Base-by-base conservation (phyloP, 148 eudicot genomes). In the Dianthus caryophyllus region DNA sequence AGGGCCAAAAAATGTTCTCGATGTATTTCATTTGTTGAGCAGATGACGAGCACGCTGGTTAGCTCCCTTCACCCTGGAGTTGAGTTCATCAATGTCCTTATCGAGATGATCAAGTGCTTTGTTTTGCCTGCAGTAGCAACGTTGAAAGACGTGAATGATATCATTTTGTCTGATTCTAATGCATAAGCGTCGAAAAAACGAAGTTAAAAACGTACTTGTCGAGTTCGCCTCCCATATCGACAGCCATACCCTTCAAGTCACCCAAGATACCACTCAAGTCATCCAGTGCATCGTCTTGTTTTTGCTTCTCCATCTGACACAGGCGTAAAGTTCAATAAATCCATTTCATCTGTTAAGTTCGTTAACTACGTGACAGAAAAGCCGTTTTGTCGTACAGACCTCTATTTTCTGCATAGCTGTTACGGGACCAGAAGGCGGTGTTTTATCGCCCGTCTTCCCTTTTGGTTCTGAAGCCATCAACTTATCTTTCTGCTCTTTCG, bases 171-270 rank as follows among this genome's bases (percentile, higher is more conserved):
- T 11, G 62, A 58, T n/a, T n/a, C n/a, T n/a, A n/a, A n/a, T n/a
- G n/a, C n/a, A n/a, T n/a, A n/a, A n/a, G n/a, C n/a, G n/a, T n/a
- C n/a, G n/a, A 43, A 26, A n/a, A 55, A 16, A 47, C 20, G 11
- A 49, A 30, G 33, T n/a, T n/a, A n/a, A 18, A 50, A 73, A 83
- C 85, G 52, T 25, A 87, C 97, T 76, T 88, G 2, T 90, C 78
- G 36, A 88, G 94, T 82, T 92, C 97, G 72, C 81, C 27, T 71
- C 97, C 97, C 96, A 92, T 92, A 54, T 84, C 96, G 22, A 76
- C 64, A 27, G 96, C 97, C 97, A 92, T 89, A 10, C 97, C 96
- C 84, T 92, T 92, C 16, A 92, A 73, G 53, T 89, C 91, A 70
- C 96, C 97, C 74, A 92, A 73, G 57, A 92, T 89, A 61, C 78